Percentiles rank a stretch among this genome's conserved stretches.
These are phyloP conservation scores for Plasmodium gonderi DNA, from an alignment of 169 alveolate species.

Conservation along the genomic window DNA sequence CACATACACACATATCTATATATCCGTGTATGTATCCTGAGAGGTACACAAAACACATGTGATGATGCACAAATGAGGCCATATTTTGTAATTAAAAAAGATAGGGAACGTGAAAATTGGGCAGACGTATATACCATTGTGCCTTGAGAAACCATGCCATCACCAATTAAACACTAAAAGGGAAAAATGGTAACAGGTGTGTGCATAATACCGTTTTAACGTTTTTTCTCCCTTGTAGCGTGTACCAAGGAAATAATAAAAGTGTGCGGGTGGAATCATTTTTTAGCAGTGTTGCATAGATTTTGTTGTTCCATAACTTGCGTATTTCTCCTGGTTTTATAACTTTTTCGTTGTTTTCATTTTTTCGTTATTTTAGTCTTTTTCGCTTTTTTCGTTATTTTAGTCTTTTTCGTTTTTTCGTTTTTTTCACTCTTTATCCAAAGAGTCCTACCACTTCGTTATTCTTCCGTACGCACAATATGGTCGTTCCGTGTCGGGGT, in stretches of 20 bases:
- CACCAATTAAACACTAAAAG: conserved; percentile 82
- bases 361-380: not conserved
- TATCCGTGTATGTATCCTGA: not conserved
- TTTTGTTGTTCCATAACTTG: not conserved
- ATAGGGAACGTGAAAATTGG: not conserved
- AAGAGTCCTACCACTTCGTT: conserved; percentile 78
- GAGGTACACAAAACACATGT: not conserved
- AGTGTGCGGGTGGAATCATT: not conserved
- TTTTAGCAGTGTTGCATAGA: not conserved
- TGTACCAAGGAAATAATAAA: not conserved
- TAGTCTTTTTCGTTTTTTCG: not conserved
- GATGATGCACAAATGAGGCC: not conserved
- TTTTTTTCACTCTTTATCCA: not conserved
- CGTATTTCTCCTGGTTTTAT: not conserved
- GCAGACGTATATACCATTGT: conserved; percentile 71
- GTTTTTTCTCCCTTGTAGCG: not conserved
- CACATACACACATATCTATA: not conserved
- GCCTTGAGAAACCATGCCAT: conserved; percentile 85
- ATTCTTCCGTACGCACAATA: conserved; percentile 80
- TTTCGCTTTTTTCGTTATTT: no score
- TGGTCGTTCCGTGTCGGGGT: conserved; percentile 84
- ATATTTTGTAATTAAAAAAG: conserved; percentile 6
- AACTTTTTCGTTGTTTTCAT: not conserved
- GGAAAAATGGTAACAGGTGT: not conserved
- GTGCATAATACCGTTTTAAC: conserved; percentile 7